Base-by-base conservation (phyloP, 2,329 filamentous ascomycete genomes). In the Teratosphaeria viscida region DNA sequence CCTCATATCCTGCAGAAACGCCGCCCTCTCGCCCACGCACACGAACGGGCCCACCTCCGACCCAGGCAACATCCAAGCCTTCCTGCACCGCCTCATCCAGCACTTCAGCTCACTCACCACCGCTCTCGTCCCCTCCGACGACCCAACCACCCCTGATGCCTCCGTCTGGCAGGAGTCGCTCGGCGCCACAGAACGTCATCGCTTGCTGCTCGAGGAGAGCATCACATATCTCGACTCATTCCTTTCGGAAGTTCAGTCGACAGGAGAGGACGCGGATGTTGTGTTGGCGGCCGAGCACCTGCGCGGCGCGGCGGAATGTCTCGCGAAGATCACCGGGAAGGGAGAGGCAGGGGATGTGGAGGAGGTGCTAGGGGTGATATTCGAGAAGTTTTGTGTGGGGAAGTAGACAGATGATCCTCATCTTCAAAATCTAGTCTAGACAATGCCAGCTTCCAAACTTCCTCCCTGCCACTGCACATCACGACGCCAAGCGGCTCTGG, bases 281-380 rank as follows among this genome's bases (percentile, higher is more conserved):
- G 92, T 96, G 6, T 81, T 95, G 29, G 92, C 91, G 11, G 94
- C 94, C 0, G 94, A 99, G 74, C 85, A 92, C 70, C 79, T 99
- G 59, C 86, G 94, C 52, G 85, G 84, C 65, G 92, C 91, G 12
- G 91, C 90, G 0, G 83, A 86, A 57, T 86, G 85, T 63, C 79
- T 96, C n/a, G 88, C 90, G 1, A 84, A 85, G 60, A 95, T 97
- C 67, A 97, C 91, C 0, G 94, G 94, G 0, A 84, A 84, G 59
- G 92, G 91, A 0, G 89, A 91, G 67, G 83, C 82, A 49, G 89
- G 91, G 2, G 92, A 97, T 73, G 90, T 97, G 16, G 92, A 99
- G 72, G 94, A 97, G 71, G 90, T 99, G 7, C 76, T 99, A 53
- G 94, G 94, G 0, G 92, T 99, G 26, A 92, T 99, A 3, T 99